These are phyloP conservation scores for Pseudomassariella vexata DNA, from an alignment of 2,329 filamentous ascomycete species.

Conservation along the genomic window DNA sequence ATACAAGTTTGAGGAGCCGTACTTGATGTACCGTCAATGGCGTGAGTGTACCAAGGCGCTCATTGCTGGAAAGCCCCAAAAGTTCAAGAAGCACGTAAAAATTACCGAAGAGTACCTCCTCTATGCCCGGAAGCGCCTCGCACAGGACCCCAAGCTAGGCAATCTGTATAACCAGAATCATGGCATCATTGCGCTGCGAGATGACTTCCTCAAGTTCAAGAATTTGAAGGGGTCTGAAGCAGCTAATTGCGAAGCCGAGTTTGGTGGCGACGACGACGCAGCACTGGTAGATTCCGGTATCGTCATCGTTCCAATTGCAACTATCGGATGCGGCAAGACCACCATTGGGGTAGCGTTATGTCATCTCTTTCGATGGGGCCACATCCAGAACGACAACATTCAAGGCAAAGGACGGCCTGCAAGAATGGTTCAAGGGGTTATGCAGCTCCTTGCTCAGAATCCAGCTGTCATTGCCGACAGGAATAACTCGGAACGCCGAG, in stretches of 20 bases:
- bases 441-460: constrained; percentile 56
- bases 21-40: constrained; percentile 98
- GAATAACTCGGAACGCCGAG: constrained; percentile 86
- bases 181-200: constrained; percentile 84
- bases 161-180: constrained; percentile 80
- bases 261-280: constrained; percentile 41
- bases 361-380: constrained; percentile 84
- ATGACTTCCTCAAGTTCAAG: constrained; percentile 79
- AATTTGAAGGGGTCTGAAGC: constrained; percentile 86
- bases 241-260: constrained; percentile 64
- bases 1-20: constrained; percentile 98
- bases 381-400: constrained; percentile 96
- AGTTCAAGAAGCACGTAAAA: constrained; percentile 76
- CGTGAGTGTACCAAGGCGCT: constrained; percentile 91
- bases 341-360: constrained; percentile 78
- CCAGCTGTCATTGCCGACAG: constrained; percentile 83
- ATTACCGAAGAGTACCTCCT: constrained; percentile 89
- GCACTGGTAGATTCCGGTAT: constrained; percentile 60
- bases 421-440: constrained; percentile 68
- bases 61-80: constrained; percentile 69
- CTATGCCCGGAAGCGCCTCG: constrained; percentile 72
- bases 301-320: constrained; percentile 84
- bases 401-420: constrained; percentile 70
- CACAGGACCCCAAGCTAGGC: constrained; percentile 59
- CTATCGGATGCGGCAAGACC: constrained; percentile 95